Evolutionary conservation across 345 rosid genomes (phyloP).

Genomic region (thale cress (Arabidopsis thaliana)): DNA sequence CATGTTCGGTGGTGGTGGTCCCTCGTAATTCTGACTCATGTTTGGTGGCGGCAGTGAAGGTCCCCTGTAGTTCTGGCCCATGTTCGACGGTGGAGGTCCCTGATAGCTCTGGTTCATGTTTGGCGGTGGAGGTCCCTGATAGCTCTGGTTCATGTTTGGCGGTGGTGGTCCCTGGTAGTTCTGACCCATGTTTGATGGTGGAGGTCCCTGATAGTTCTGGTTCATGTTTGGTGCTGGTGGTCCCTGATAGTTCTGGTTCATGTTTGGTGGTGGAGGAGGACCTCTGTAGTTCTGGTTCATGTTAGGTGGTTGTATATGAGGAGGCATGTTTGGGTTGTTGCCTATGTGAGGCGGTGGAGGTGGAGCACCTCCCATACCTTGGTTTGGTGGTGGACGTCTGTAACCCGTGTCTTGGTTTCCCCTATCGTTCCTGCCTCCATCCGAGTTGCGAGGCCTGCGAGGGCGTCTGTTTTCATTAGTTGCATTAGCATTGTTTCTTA

Average conservation of each 20-base stretch:
- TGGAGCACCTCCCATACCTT: slow-evolving; percentile 44
- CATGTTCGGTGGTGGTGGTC: neutral
- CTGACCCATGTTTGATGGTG: neutral
- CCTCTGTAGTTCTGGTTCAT: neutral
- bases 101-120: neutral
- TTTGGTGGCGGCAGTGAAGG: neutral
- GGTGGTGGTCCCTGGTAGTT: neutral
- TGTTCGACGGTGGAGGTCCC: neutral
- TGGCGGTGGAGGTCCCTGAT: neutral
- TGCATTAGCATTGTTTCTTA: slow-evolving; percentile 81
- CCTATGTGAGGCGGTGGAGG: neutral
- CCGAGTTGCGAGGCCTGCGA: slow-evolving; percentile 72
- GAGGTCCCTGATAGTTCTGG: neutral
- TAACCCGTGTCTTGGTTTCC: slow-evolving; percentile 30
- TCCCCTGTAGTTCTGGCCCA: neutral
- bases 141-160: neutral
- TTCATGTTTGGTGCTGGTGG: neutral
- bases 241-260: neutral
- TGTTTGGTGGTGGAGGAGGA: neutral
- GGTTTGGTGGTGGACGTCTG: slow-evolving; percentile 42
- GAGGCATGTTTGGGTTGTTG: no score
- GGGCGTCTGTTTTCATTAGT: slow-evolving; percentile 78
- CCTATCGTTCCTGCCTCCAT: slow-evolving; percentile 60
- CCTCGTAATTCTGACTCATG: neutral
- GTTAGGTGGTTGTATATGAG: neutral